phyloP scores from a whole-genome alignment of 768 basidiomycete species.

The Pholiota conissans region DNA sequence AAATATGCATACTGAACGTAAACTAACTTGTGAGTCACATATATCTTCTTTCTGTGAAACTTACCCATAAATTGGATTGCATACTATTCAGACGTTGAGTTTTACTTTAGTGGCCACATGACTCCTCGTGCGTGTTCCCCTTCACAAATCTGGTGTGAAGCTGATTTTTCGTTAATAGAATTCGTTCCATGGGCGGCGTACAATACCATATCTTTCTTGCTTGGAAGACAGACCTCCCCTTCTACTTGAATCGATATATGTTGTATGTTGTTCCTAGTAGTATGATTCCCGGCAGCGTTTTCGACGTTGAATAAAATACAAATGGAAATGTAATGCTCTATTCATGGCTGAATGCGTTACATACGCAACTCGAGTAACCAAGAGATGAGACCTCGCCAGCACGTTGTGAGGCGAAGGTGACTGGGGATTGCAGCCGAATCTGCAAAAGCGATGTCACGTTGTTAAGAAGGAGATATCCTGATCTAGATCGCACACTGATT shows the following conservation, averaged over 20 bases:
- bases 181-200: conserved; percentile 52
- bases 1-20: conserved; percentile 60
- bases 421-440: no score
- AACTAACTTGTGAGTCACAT: conserved; percentile 54
- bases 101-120: conserved; percentile 60
- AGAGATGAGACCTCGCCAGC: no score
- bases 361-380: no score
- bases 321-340: no score
- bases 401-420: no score
- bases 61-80: not conserved
- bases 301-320: no score
- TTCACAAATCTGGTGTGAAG: not conserved
- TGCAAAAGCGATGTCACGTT: no score
- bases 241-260: conserved; percentile 24
- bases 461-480: no score
- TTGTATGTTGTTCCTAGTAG: not conserved
- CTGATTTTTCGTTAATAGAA: conserved; percentile 27
- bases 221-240: conserved; percentile 47
- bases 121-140: conserved; percentile 46
- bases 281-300: no score
- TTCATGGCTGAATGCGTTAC: no score
- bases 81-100: conserved; percentile 46
- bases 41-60: not conserved
- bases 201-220: conserved; percentile 39
- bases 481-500: not conserved